These are phyloP conservation scores for Bassia scoparia DNA, from an alignment of 148 eudicot species.

Conservation along the genomic window DNA sequence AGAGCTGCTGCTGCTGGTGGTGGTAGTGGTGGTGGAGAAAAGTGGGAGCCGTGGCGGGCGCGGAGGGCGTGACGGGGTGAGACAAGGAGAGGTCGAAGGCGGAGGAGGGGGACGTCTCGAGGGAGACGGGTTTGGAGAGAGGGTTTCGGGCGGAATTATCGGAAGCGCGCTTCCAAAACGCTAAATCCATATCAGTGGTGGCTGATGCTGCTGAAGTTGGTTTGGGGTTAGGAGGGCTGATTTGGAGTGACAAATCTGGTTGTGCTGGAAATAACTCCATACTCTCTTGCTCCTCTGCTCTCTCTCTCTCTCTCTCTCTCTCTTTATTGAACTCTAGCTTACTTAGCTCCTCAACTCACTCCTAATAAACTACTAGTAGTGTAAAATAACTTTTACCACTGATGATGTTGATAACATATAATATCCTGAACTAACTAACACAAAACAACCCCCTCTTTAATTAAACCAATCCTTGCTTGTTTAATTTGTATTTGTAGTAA, in stretches of 20 bases:
- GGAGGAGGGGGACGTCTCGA: constrained; percentile 5
- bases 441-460: too few relatives aligned
- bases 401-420: too few relatives aligned
- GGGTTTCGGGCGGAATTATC: constrained; percentile 25
- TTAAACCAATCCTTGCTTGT: too few relatives aligned
- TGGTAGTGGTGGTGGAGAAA: constrained; percentile 12
- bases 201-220: constrained; percentile 29
- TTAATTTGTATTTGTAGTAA: too few relatives aligned
- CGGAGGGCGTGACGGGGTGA: constrained; percentile 15
- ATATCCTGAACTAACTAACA: too few relatives aligned
- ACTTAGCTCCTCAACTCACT: too few relatives aligned
- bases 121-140: constrained; percentile 11
- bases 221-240: constrained; percentile 75
- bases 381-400: too few relatives aligned
- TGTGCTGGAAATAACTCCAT: constrained; percentile 98
- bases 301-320: background rate
- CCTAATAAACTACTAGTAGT: too few relatives aligned
- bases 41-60: background rate
- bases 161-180: constrained; percentile 58
- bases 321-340: too few relatives aligned
- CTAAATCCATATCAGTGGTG: constrained; percentile 38
- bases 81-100: constrained; percentile 39
- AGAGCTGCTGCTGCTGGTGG: constrained; percentile 17
- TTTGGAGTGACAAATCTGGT: constrained; percentile 90
- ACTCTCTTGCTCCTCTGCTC: background rate